A percentile compares a stretch with the other conserved stretches of the same genome.
Evolutionary conservation across 176 grass and related monocot species (phyloP).

Genomic region (Puccinellia tenuiflora): DNA sequence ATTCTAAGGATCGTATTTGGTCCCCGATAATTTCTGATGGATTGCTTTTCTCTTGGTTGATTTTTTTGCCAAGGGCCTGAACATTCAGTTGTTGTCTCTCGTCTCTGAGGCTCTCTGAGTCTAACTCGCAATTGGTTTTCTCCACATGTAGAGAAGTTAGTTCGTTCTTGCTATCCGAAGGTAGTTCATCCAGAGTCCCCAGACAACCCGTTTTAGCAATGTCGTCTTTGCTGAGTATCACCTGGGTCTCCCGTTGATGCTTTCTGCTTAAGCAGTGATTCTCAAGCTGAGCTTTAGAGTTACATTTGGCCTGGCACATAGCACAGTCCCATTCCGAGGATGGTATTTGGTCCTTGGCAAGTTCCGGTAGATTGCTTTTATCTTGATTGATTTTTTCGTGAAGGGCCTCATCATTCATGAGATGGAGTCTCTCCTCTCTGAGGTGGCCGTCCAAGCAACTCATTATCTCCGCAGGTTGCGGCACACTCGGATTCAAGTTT

Average conservation of each 20-base stretch:
- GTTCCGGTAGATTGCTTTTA: neutral
- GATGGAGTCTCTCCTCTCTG: neutral
- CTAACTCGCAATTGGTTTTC: neutral
- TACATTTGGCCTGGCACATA: conserved; percentile 25
- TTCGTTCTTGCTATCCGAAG: neutral
- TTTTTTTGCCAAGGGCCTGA: neutral
- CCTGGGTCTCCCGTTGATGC: conserved; percentile 14
- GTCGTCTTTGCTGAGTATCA: neutral
- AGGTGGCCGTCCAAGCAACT: neutral
- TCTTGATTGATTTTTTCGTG: neutral
- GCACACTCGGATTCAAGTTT: neutral
- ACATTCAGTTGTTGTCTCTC: neutral
- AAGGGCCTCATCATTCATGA: neutral
- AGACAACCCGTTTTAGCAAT: neutral
- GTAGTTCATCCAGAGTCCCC: neutral
- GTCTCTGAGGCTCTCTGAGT: neutral
- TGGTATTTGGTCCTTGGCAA: neutral
- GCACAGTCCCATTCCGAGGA: neutral
- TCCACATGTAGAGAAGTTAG: neutral
- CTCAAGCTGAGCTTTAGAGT: conserved; percentile 6
- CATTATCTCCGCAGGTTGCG: neutral
- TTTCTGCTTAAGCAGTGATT: conserved; percentile 14
- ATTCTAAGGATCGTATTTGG: neutral
- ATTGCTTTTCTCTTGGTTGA: neutral
- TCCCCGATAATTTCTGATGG: neutral